Evolutionary conservation across 192 early-diverging fungal species (phyloP).

Genomic region (Funneliformis mosseae): DNA sequence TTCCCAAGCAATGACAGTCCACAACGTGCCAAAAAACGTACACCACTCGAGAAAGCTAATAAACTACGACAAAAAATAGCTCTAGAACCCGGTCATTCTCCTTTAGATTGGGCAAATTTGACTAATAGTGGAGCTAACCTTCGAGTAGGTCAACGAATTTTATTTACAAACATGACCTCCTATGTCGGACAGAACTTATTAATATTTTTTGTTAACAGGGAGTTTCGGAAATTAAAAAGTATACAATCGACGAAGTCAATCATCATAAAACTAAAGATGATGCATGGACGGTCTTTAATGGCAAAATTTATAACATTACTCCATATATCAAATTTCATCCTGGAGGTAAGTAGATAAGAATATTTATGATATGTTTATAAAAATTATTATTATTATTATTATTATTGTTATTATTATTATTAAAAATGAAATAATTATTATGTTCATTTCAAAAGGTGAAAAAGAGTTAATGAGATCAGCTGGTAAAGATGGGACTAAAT

Average conservation of each 20-base stretch:
- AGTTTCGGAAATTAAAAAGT: slow-evolving; percentile 55
- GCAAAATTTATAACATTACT: slow-evolving; percentile 93
- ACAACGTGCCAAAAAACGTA: slow-evolving; percentile 16
- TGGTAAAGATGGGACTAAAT: slow-evolving; percentile 88
- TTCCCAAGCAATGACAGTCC: slow-evolving; percentile 12
- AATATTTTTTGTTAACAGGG: slow-evolving; percentile 47
- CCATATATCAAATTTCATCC: slow-evolving; percentile 90
- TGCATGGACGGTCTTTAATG: slow-evolving; percentile 87
- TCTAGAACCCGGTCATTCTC: slow-evolving; percentile 84
- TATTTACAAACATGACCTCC: neutral
- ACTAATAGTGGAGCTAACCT: slow-evolving; percentile 75
- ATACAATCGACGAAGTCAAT: slow-evolving; percentile 73
- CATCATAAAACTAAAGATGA: slow-evolving; percentile 77
- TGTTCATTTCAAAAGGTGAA: slow-evolving; percentile 37
- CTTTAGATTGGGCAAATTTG: slow-evolving; percentile 92
- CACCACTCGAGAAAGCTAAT: slow-evolving; percentile 26
- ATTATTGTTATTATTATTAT: slow-evolving; percentile 54
- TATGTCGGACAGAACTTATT: neutral
- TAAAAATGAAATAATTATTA: neutral
- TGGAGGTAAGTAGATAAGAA: slow-evolving; percentile 60
- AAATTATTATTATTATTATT: neutral
- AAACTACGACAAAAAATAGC: slow-evolving; percentile 71
- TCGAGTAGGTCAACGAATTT: slow-evolving; percentile 45
- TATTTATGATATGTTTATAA: neutral
- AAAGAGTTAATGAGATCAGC: slow-evolving; percentile 79